Evolutionary conservation across 805 yeast genomes (phyloP), one percentile per base, ranked within the genome.

Genomic region (Lachancea quebecensis): DNA sequence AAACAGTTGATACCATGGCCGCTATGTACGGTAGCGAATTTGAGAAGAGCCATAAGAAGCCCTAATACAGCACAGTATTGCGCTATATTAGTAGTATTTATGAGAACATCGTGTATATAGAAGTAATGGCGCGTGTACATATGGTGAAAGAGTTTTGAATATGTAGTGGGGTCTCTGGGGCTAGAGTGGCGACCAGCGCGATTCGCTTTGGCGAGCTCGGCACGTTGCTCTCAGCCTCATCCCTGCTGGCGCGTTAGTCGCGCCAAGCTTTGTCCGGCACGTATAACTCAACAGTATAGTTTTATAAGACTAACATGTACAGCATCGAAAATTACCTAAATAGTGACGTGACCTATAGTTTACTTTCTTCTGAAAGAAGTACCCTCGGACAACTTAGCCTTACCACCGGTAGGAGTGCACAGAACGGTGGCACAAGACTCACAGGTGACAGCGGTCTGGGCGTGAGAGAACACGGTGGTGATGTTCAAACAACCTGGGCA

Each of bases 341-440:
- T 40, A 31, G 16, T 33, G 32, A 32, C 37, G 32, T 18, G 29
- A 39, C 35, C 27, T 25, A n/a, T 11, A 40, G 52, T 59, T 84
- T 87, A 91, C 88, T 91, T 93, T 78, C 88, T 87, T 85, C 98
- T 89, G 93, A 89, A 93, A 67, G 99, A 93, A 71, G 95, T 86
- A 75, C 99, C 99, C 79, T 95, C 99, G 64, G 98, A 89, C 73
- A 93, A 82, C 77, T 85, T 89, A 70, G 98, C 97, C 82, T 93
- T 93, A 81, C 99, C 99, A 81, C 99, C 99, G 60, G 97, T 85
- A 72, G 99, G 99, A 69, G 93, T 84, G 78, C 98, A 90, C 70
- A 93, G 85, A 58, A 93, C 97, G 60, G 96, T 88, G 60, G 98
- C 83, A 79, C 99, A 93, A 47, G 95, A 82, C 70, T 95, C 98